Evolutionary conservation across 208 protist species (phyloP), one percentile per base, ranked within the genome.

Genomic region (Acanthamoeba sp.): DNA sequence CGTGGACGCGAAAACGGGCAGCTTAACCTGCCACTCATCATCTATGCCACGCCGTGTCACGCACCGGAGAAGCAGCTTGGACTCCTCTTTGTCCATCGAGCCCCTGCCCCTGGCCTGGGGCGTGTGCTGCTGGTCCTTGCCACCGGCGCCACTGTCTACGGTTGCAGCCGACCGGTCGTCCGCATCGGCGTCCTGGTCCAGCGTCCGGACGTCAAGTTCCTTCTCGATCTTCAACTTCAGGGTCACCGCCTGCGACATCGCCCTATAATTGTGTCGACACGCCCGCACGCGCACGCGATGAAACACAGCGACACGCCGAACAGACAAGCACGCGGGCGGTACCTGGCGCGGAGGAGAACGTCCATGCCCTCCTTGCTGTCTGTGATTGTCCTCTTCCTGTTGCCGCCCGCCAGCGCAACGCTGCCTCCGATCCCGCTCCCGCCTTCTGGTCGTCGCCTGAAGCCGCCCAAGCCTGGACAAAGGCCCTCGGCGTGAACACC

Each of bases 41-140:
- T n/a, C n/a, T n/a, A n/a, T n/a, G n/a, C n/a, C n/a, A n/a, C n/a
- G n/a, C n/a, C n/a, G 52, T 48, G 10, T 2, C 64, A 32, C 69
- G 34, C 29, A 80, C 71, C 71, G 71, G 12, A 80, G 71, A 9
- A 80, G 24, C 34, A 80, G 32, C 71, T 45, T 80, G 20, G 34
- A 20, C 22, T 80, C 71, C 71, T 80, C 71, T 38, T 80, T 80
- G 71, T 80, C 71, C 27, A 80, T 80, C 34, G 71, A 80, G 10
- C 71, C 71, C 36, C n/a, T 7, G 62, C 29, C 59, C 5, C 16
- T 78, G 32, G 34, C 69, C 1, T 24, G 5, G 1, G 42, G 69
- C 20, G 6, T 73, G 52, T 66, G 59, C 27, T 34, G 9, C 4
- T n/a, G 4, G 59, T 34, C 59, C 27, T 1, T 34, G 24, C 27